Base-by-base conservation (phyloP, 345 rosid species). In the Citrus unshiu region DNA sequence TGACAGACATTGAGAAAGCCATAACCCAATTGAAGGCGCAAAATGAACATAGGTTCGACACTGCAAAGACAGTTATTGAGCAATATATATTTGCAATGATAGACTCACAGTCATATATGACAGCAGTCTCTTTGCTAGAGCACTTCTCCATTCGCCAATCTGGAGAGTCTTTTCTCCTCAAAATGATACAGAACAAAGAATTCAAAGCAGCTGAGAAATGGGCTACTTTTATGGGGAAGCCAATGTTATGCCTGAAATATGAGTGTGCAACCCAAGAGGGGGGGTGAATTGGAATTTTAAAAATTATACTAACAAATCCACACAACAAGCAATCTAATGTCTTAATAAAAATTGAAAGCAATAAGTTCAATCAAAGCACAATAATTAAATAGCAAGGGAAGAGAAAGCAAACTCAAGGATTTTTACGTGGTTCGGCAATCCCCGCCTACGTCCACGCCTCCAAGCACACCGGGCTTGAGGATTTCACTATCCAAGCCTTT, bases 211-310 rank as follows among this genome's bases (percentile, higher is more conserved):
- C 99, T 30, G 99, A 94, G 87, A 94, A 84, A 81, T 96, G 97
- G 97, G 97, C 99, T 57, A 88, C 89, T 25, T 91, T 91, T 88
- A 91, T 94, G 92, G 99, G 99, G 70, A 90, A 86, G 81, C 83
- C 93, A 57, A 86, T 93, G 92, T 79, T 93, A 82, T 85, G 91
- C 69, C 1, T 85, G 25, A 24, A 24, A 24, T 24, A 24, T 24
- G 25, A 24, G 25, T 24, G 25, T 24, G 25, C 25, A 24, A 24
- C 25, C 25, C 25, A 24, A 24, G 25, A 24, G 25, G 25, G 25
- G 25, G 25, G 25, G 25, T 24, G 25, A 24, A 24, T 24, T 24
- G 25, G 25, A 24, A 24, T 24, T 24, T 24, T 24, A 24, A 24
- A 24, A 24, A 24, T 24, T 24, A 24, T 24, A 24, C 25, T 24